Percentiles rank a stretch among this genome's conserved stretches.
phyloP scores from a whole-genome alignment of 2,329 filamentous ascomycete species.

The Pleochaeta shiraiana region DNA sequence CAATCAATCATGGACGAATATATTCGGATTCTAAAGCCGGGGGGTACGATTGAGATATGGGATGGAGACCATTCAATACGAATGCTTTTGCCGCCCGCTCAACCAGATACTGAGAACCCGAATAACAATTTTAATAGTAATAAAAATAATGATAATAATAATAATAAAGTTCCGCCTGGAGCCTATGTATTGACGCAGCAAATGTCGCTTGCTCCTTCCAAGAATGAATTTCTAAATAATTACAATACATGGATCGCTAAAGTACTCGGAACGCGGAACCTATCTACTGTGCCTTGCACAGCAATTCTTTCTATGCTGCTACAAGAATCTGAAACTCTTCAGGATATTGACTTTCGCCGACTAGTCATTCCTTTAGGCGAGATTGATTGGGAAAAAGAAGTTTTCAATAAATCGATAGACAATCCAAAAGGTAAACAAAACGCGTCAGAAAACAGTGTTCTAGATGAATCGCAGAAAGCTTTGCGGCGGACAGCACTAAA shows the following conservation, averaged over 20 bases:
- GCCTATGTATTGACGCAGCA: conserved; percentile 68
- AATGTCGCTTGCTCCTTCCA: conserved; percentile 57
- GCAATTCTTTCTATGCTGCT: conserved; percentile 53
- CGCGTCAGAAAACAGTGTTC: conserved; percentile 7
- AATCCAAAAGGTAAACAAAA: conserved; percentile 19
- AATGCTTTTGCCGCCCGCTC: conserved; percentile 55
- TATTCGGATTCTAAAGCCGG: conserved; percentile 52
- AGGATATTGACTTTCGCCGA: conserved; percentile 48
- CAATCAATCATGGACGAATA: conserved; percentile 44
- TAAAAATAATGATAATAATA: conserved; percentile 23
- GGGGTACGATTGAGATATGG: conserved; percentile 72
- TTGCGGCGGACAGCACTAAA: conserved; percentile 60
- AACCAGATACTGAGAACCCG: too few species aligned
- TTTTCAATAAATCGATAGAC: conserved; percentile 38
- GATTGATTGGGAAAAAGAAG: conserved; percentile 69
- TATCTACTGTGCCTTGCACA: conserved; percentile 59
- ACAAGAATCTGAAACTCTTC: conserved; percentile 55
- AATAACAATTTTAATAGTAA: conserved; percentile 22
- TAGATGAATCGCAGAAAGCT: conserved; percentile 42
- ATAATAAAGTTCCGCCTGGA: conserved; percentile 43
- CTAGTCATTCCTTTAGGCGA: conserved; percentile 75
- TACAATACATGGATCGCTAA: conserved; percentile 68
- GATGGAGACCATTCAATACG: conserved; percentile 71
- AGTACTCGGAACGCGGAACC: conserved; percentile 46
- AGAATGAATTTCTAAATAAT: conserved; percentile 63